Percentiles rank a stretch among this genome's conserved stretches.
phyloP scores from a whole-genome alignment of 257 asterid species.

The Fraxinus cuspidata region DNA sequence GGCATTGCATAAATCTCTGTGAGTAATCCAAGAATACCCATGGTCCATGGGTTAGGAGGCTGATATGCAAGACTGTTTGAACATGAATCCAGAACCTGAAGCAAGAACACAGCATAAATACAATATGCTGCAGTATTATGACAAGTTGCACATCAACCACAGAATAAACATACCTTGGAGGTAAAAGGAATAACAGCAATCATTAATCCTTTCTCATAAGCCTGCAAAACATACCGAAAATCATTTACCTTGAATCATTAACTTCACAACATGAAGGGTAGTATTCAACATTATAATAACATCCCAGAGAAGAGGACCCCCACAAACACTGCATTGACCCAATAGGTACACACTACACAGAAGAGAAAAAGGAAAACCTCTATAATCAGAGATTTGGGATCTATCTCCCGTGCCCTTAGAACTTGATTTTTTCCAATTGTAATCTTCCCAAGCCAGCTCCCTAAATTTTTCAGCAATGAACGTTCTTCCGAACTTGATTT shows the following conservation, averaged over 20 bases:
- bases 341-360: conserved; percentile 20
- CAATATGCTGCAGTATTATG: background rate
- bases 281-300: conserved; percentile 4
- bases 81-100: conserved; percentile 89
- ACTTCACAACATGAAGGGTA: conserved; percentile 9
- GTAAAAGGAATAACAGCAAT: conserved; percentile 98
- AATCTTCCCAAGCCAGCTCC: conserved; percentile 99
- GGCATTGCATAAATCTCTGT: conserved; percentile 97
- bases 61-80: conserved; percentile 91
- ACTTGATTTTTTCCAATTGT: conserved; percentile 97
- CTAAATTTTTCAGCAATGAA: conserved; percentile 86
- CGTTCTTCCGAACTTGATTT: conserved; percentile 97
- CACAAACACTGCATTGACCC: conserved; percentile 6
- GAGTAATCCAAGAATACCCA: conserved; percentile 93
- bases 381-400: conserved; percentile 83
- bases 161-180: conserved; percentile 66
- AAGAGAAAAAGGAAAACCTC: conserved; percentile 52
- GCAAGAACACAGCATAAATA: conserved; percentile 25
- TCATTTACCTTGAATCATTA: conserved; percentile 12
- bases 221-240: conserved; percentile 47
- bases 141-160: conserved; percentile 14
- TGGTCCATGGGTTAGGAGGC: conserved; percentile 99
- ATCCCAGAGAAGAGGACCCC: conserved; percentile 8
- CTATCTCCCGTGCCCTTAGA: conserved; percentile 88
- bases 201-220: conserved; percentile 94